phyloP scores from a whole-genome alignment of 768 basidiomycete species.

The Suillus plorans region DNA sequence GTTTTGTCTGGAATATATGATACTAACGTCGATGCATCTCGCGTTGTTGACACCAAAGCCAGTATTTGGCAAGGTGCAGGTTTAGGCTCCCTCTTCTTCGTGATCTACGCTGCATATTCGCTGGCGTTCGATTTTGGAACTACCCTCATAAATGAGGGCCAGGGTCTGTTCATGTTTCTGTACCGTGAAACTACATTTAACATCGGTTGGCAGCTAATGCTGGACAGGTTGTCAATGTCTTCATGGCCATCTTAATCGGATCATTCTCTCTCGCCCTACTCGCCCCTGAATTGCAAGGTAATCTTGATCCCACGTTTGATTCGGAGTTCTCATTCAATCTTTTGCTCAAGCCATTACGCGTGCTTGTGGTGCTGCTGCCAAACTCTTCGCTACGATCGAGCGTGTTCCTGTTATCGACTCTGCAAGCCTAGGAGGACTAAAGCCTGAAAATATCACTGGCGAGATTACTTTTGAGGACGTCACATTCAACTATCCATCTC shows the following conservation, averaged over 20 bases:
- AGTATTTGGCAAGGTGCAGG: constrained; percentile 36
- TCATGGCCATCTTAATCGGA: constrained; percentile 52
- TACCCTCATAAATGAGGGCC: constrained; percentile 41
- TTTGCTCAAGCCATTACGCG: constrained; percentile 39
- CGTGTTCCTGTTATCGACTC: constrained; percentile 57
- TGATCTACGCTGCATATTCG: constrained; percentile 43
- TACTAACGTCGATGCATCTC: constrained; percentile 35
- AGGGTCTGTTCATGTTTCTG: constrained; percentile 18
- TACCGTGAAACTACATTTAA: constrained; percentile 1
- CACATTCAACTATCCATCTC: constrained; percentile 54
- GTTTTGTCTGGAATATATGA: constrained; percentile 47
- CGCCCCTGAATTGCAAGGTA: constrained; percentile 50
- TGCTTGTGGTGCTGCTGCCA: constrained; percentile 54
- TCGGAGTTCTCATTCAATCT: not conserved
- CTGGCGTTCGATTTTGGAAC: constrained; percentile 49
- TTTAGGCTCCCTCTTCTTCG: constrained; percentile 47
- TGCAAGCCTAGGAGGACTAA: constrained; percentile 38
- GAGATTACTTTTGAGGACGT: constrained; percentile 47
- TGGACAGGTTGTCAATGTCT: constrained; percentile 54
- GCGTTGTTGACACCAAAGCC: constrained; percentile 33
- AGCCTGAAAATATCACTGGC: constrained; percentile 45
- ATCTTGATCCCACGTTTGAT: not conserved
- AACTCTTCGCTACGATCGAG: constrained; percentile 56
- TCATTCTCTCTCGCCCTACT: constrained; percentile 55
- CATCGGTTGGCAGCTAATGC: constrained; percentile 26